phyloP scores from a whole-genome alignment of 2,329 filamentous ascomycete species.

The Nannizzia gypsea region DNA sequence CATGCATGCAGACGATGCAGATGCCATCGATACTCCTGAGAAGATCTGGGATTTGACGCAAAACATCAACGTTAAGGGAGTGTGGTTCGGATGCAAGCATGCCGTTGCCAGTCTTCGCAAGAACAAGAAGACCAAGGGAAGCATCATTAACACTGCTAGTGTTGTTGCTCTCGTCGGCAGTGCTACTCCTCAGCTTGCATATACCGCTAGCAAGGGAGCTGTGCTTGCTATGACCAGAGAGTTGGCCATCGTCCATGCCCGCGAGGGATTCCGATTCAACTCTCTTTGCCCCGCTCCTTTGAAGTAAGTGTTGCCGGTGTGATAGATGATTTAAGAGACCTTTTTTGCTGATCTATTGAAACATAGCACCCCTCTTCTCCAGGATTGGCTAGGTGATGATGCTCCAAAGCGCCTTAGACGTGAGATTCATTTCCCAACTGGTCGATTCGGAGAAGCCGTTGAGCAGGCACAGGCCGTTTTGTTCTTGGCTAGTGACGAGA shows the following conservation, averaged over 20 bases:
- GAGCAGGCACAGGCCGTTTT: conserved; percentile 85
- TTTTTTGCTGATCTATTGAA: neutral
- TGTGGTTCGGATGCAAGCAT: conserved; percentile 95
- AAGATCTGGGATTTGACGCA: conserved; percentile 91
- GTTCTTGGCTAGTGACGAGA: conserved; percentile 78
- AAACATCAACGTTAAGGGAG: conserved; percentile 91
- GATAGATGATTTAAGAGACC: neutral
- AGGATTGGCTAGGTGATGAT: conserved; percentile 90
- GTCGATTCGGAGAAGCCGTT: conserved; percentile 83
- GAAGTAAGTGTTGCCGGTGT: conserved; percentile 42
- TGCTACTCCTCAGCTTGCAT: conserved; percentile 79
- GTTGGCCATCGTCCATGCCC: conserved; percentile 80
- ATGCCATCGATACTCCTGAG: conserved; percentile 74
- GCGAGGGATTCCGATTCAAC: conserved; percentile 85
- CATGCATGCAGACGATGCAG: conserved; percentile 75
- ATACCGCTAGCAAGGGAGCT: conserved; percentile 88
- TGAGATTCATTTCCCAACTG: conserved; percentile 79
- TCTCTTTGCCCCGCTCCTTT: conserved; percentile 78
- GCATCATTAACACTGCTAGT: conserved; percentile 85
- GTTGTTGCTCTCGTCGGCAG: conserved; percentile 79
- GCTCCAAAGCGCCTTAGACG: conserved; percentile 65
- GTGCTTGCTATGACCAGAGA: conserved; percentile 84
- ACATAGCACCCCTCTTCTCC: conserved; percentile 63
- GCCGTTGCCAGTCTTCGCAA: conserved; percentile 70
- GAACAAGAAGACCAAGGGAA: conserved; percentile 65